Conservation (phyloP, 345 rosid species). For the Jatropha curcas region DNA sequence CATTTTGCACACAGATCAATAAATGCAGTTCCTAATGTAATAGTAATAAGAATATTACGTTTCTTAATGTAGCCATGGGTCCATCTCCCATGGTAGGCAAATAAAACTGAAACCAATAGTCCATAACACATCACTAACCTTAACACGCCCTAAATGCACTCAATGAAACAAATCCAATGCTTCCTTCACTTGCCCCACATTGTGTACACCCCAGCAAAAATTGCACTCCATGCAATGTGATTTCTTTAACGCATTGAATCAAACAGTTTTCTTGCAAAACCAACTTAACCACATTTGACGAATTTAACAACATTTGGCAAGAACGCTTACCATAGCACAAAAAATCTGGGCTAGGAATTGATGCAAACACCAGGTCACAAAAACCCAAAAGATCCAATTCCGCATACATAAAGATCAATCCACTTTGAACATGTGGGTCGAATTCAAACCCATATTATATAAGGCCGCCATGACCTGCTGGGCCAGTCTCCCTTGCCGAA, state of each 20-base stretch:
- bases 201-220: slow-evolving; percentile 57
- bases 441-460: slow-evolving; percentile 53
- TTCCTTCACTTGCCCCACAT: slow-evolving; percentile 48
- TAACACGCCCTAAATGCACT: slow-evolving; percentile 63
- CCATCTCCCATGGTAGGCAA: slow-evolving; percentile 74
- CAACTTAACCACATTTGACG: slow-evolving; percentile 14
- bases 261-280: slow-evolving; percentile 46
- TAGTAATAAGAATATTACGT: slow-evolving; percentile 44
- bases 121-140: slow-evolving; percentile 52
- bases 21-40: slow-evolving; percentile 56
- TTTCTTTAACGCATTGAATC: slow-evolving; percentile 61
- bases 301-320: slow-evolving; percentile 11
- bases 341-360: slow-evolving; percentile 50
- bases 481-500: slow-evolving; percentile 32
- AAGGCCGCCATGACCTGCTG: slow-evolving; percentile 40
- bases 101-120: slow-evolving; percentile 57
- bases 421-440: slow-evolving; percentile 61
- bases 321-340: slow-evolving; percentile 29
- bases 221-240: slow-evolving; percentile 56
- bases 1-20: slow-evolving; percentile 66
- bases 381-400: slow-evolving; percentile 47
- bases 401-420: slow-evolving; percentile 53
- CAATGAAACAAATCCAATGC: slow-evolving; percentile 52
- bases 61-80: slow-evolving; percentile 55
- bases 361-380: slow-evolving; percentile 43